Base-by-base conservation (phyloP, 2,329 filamentous ascomycete species). In the Capronia americana region DNA sequence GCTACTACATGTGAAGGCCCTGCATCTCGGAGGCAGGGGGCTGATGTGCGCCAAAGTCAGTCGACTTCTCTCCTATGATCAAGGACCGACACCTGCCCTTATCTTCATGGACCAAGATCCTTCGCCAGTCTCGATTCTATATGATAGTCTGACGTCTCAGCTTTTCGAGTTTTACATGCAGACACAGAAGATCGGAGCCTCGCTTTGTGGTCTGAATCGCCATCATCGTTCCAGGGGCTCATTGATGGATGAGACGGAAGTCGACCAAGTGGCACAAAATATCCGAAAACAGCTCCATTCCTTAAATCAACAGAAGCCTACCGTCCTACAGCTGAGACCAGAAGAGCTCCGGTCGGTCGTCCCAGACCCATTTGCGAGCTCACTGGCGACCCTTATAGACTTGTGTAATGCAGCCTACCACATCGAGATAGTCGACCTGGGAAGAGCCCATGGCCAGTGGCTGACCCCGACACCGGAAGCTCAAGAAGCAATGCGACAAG, bases 201-300 rank as follows among this genome's bases (percentile, higher is more conserved):
- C 38, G 2, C 30, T 68, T 48, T 76, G 78, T 32, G 76, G 78
- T 64, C 23, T 58, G 56, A 58, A 58, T 20, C 71, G 78, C 20
- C 77, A 79, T 61, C 77, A 79, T 63, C 77, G 77, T 67, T 77
- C 73, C 24, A 75, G 77, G 4, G 77, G 77, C 41, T 78, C 77
- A 1, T 72, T 78, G 14, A 74, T 71, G 34, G 77, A 79, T 62
- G 77, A 79, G 66, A 78, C 76, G 30, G 77, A 78, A 64, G 77
- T 78, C 26, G 73, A 79, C 32, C 75, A 77, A 44, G 75, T 78
- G 24, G 77, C 77, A 14, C 74, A 77, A 63, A 74, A 74, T 57
- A 73, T 79, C 8, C 74, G 75, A 32, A 76, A 75, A 20, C 76
- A 78, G 54, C 74, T 79, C 4, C 74, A 77, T 61, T 66, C 71